Base-by-base conservation (phyloP, 2,329 filamentous ascomycete genomes). In the Phyllachora maydis region DNA sequence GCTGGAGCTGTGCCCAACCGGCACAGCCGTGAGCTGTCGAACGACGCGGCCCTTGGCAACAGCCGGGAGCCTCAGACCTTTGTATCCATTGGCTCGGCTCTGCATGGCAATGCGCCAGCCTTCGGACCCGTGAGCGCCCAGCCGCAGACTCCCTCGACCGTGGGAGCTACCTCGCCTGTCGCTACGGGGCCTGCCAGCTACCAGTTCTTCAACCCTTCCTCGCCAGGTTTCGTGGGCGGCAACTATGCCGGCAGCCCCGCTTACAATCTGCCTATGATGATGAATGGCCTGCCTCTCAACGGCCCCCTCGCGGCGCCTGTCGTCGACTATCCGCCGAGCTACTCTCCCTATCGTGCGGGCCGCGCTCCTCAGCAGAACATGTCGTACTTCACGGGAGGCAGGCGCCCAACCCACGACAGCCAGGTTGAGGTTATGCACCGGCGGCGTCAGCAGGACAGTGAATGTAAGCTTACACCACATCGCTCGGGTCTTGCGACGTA, bases 51-150 rank as follows among this genome's bases (percentile, higher is more conserved):
- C 15, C 45, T 37, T 19, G 54, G 54, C 14, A 56, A 61, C 23
- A 53, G 56, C 14, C 53, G 49, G n/a, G n/a, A n/a, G 26, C 72
- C 59, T 36, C 66, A 59, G 27, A 65, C 65, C 1, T 60, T 74
- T 29, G 63, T 71, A n/a, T n/a, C n/a, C n/a, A n/a, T n/a, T n/a
- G n/a, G n/a, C 28, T 78, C 79, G 21, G 67, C 66, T 21, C 58
- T 93, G 18, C 83, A 93, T 37, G 74, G 72, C 22, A 83, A 63
- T 42, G 78, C 79, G 26, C 56, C 75, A 21, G 63, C 81, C 0
- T 93, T 91, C 41, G 78, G 76, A 6, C 73, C 78, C 8, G 50
- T 63, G 15, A 43, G 61, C 16, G 54, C 53, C 9, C 42, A 38
- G 17, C 35, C 37, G 16, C 49, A 36, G 24, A 38, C 43, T 11